Base-by-base conservation (phyloP, 2,329 filamentous ascomycete genomes). In the Neospermospora avenae region DNA sequence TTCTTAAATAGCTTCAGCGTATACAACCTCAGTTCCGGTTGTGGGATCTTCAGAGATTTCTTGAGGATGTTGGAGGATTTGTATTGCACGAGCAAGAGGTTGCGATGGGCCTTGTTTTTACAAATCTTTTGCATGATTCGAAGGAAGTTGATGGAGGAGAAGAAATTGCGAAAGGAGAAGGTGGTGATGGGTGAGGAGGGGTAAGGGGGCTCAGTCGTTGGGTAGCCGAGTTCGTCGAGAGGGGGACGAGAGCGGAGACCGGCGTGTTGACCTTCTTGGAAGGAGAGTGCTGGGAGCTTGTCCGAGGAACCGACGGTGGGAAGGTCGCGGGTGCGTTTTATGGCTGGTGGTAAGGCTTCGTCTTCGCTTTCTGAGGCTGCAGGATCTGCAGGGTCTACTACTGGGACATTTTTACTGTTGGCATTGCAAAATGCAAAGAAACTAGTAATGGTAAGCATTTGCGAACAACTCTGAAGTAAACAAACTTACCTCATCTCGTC, bases 1-100 rank as follows among this genome's bases (percentile, higher is more conserved):
- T 92, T 95, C 76, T 99, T 99, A 86, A 98, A 98, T 0, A 99
- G 83, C 76, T 99, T 99, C 68, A 99, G 84, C 0, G 95, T 96
- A 78, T 98, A 98, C 45, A 96, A 86, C 5, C 95, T 87, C 42
- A 99, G 81, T 70, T 91, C 84, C 1, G 87, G 88, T 70, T 99
- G 91, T 0, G 93, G 93, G 22, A 97, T 89, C 68, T 95, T 93
- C 16, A 99, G 84, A 5, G 90, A 88, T 74, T 96, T 97, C 69
- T 92, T 89, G 25, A 99, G 83, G 68, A 97, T 96, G 61, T 91
- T 91, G 59, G 88, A 92, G 51, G 89, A 95, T 76, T 98, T 98
- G 81, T 97, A 98, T 71, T 93, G 90, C 37, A 99, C 93, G 55
- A 99, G 85, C 53, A 98, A 83, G 14, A 99, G 81, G 74, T 96